Conservation (phyloP, 1,139 yeast species). For the Diutina scorzettiae region DNA sequence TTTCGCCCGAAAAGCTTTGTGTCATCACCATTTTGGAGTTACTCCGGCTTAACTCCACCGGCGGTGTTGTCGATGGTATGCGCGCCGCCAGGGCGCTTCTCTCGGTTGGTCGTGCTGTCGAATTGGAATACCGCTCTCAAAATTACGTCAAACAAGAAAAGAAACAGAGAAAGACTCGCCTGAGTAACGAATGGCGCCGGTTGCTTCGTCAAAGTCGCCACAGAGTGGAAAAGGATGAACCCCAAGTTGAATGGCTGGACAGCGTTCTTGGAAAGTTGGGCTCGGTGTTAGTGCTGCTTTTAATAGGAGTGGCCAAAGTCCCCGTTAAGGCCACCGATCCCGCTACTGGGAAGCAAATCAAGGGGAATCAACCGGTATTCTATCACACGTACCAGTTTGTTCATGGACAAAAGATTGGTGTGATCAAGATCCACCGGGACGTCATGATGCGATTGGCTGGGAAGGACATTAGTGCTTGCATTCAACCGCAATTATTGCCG, state of each 20-base stretch:
- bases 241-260: slow-evolving; percentile 28
- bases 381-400: slow-evolving; percentile 77
- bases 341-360: slow-evolving; percentile 49
- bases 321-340: slow-evolving; percentile 74
- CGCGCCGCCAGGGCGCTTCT: slow-evolving; percentile 74
- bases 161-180: slow-evolving; percentile 25
- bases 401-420: slow-evolving; percentile 72
- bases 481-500: slow-evolving; percentile 85
- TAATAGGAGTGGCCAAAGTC: slow-evolving; percentile 75
- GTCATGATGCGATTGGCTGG: slow-evolving; percentile 57
- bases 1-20: slow-evolving; percentile 71
- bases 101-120: slow-evolving; percentile 75
- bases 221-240: slow-evolving; percentile 13
- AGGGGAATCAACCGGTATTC: slow-evolving; percentile 81
- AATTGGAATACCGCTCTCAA: slow-evolving; percentile 69
- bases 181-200: slow-evolving; percentile 30
- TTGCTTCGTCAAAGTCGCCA: slow-evolving; percentile 23
- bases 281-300: slow-evolving; percentile 59
- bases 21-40: slow-evolving; percentile 78
- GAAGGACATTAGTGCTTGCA: slow-evolving; percentile 50
- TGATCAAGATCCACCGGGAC: slow-evolving; percentile 62
- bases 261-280: slow-evolving; percentile 72
- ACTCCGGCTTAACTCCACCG: slow-evolving; percentile 60
- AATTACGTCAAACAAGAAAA: slow-evolving; percentile 47
- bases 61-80: slow-evolving; percentile 76